A percentile compares a stretch with the other conserved stretches of the same genome.
Conservation (phyloP, 257 asterid genomes). For the Solanum chilense region DNA sequence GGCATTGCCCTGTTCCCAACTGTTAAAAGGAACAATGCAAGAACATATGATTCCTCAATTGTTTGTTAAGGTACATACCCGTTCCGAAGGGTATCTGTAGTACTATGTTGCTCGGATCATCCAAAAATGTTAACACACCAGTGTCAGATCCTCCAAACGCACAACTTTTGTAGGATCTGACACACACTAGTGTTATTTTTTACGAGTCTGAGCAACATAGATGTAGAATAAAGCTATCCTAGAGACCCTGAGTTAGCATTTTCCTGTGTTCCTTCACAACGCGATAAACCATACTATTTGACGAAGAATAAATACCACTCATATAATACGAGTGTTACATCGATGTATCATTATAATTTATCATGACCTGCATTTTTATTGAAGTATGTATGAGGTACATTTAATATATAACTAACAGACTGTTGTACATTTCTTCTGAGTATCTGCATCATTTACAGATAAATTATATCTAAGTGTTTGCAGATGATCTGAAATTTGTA, state of each 20-base stretch:
- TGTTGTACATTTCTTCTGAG: background rate
- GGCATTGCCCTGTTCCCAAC: background rate
- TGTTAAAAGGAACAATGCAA: slow-evolving; percentile 10
- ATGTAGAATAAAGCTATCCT: background rate
- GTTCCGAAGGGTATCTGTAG: slow-evolving; percentile 4
- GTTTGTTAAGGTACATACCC: slow-evolving; percentile 5
- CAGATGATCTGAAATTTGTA: background rate
- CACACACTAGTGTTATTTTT: background rate
- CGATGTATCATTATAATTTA: background rate
- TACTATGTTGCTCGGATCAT: background rate
- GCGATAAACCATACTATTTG: background rate
- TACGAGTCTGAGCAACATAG: background rate
- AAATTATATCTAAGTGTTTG: background rate
- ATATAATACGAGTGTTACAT: background rate
- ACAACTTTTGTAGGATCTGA: background rate
- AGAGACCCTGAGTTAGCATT: background rate
- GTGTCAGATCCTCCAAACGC: background rate
- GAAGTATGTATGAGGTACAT: background rate
- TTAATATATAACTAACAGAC: background rate
- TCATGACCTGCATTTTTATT: background rate
- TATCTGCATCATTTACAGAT: background rate
- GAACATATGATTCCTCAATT: background rate
- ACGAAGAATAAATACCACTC: background rate
- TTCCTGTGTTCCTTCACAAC: background rate
- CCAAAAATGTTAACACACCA: background rate